phyloP scores from a whole-genome alignment of 257 asterid genomes.

The Fraxinus americana region DNA sequence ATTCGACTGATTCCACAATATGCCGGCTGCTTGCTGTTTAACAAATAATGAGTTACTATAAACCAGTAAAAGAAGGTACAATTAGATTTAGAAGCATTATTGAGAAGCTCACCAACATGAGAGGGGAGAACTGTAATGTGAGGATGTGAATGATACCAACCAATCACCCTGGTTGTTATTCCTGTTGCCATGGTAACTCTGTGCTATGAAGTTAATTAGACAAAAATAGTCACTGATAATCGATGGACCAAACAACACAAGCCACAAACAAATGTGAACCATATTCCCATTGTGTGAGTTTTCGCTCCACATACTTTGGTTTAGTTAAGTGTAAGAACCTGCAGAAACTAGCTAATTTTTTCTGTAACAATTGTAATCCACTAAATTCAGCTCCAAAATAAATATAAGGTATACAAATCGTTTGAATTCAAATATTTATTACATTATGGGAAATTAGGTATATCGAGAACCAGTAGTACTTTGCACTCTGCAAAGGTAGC shows the following conservation, averaged over 20 bases:
- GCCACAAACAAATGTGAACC: background rate
- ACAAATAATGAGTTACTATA: background rate
- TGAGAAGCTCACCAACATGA: constrained; percentile 81
- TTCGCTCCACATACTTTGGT: background rate
- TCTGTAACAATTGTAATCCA: background rate
- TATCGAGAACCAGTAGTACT: background rate
- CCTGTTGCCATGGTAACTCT: constrained; percentile 84
- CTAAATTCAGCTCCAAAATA: background rate
- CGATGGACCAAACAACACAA: background rate
- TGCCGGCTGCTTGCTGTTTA: background rate
- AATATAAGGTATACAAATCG: background rate
- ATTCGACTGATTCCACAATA: background rate
- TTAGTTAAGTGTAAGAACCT: background rate
- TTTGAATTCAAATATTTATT: background rate
- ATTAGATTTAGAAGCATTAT: background rate
- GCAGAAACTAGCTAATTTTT: background rate
- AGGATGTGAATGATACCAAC: constrained; percentile 99
- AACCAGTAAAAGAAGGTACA: background rate
- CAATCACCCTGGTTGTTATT: constrained; percentile 91
- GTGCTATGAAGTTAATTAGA: constrained; percentile 71
- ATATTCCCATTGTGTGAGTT: background rate
- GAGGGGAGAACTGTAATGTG: constrained; percentile 99
- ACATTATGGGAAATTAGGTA: background rate
- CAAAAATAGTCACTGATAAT: constrained; percentile 31
- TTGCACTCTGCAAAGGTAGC: background rate